Percentiles rank a stretch among this genome's conserved stretches.
Evolutionary conservation across 2,329 filamentous ascomycete genomes (phyloP).

Genomic region (Samsoniella hepiali): DNA sequence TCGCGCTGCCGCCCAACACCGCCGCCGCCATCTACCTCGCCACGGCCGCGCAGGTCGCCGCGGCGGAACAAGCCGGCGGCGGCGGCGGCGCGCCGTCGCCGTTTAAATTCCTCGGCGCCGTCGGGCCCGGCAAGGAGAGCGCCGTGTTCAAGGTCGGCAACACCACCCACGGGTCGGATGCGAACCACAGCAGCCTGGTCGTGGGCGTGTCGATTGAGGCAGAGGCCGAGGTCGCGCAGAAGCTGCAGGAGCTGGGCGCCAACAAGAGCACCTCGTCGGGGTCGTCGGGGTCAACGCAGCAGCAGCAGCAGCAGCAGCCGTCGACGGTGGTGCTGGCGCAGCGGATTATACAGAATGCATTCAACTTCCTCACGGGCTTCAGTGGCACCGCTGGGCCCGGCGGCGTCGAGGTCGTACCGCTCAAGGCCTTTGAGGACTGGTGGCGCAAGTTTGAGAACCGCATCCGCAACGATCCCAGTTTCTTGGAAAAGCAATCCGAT

Average conservation of each 20-base stretch:
- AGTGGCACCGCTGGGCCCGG: slow-evolving; percentile 58
- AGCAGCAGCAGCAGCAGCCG: slow-evolving; percentile 35
- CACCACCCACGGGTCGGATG: not conserved
- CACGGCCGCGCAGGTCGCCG: slow-evolving; percentile 44
- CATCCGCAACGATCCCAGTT: slow-evolving; percentile 80
- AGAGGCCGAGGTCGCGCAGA: slow-evolving; percentile 64
- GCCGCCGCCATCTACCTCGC: slow-evolving; percentile 88
- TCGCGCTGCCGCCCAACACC: slow-evolving; percentile 67
- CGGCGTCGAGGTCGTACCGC: slow-evolving; percentile 82
- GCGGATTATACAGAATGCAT: slow-evolving; percentile 92
- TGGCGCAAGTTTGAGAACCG: slow-evolving; percentile 93
- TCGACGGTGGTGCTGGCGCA: slow-evolving; percentile 81
- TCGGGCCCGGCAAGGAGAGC: slow-evolving; percentile 86
- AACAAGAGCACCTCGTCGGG: slow-evolving; percentile 24
- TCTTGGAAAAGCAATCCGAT: slow-evolving; percentile 65
- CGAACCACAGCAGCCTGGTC: slow-evolving; percentile 48
- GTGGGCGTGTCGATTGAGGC: slow-evolving; percentile 83
- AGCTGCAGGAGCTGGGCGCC: slow-evolving; percentile 58
- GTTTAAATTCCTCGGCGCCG: slow-evolving; percentile 83
- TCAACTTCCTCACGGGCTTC: slow-evolving; percentile 92
- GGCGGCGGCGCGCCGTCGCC: slow-evolving; percentile 34
- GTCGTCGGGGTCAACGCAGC: slow-evolving; percentile 17
- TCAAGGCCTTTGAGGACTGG: slow-evolving; percentile 95
- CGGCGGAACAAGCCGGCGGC: slow-evolving; percentile 29
- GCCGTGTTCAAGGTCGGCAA: slow-evolving; percentile 77